Evolutionary conservation across 495 filamentous ascomycete genomes (phyloP).

Genomic region (Tricharina praecox): DNA sequence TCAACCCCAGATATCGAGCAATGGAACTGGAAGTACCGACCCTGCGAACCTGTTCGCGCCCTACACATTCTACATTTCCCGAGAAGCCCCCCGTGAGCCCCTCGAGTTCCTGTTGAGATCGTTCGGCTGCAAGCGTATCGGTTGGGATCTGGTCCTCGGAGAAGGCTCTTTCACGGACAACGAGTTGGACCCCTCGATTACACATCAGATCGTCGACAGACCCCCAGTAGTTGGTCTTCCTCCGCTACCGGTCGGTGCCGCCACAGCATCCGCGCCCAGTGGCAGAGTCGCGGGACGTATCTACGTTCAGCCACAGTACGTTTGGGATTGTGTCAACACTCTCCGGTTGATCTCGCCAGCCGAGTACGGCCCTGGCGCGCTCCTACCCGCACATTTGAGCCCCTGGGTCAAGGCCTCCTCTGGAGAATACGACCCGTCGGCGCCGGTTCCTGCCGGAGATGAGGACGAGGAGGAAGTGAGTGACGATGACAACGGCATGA

Average conservation of each 20-base stretch:
- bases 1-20: constrained; percentile 52
- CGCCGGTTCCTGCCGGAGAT: constrained; percentile 56
- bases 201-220: constrained; percentile 89
- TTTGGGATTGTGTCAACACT: constrained; percentile 91
- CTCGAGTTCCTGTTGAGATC: constrained; percentile 87
- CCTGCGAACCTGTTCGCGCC: constrained; percentile 58
- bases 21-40: constrained; percentile 34
- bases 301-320: constrained; percentile 93
- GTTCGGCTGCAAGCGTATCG: constrained; percentile 90
- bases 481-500: constrained; percentile 28
- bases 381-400: constrained; percentile 82
- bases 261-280: constrained; percentile 33
- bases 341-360: constrained; percentile 73
- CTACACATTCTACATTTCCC: constrained; percentile 81
- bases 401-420: constrained; percentile 80
- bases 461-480: constrained; percentile 59
- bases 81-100: constrained; percentile 78
- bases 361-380: constrained; percentile 74
- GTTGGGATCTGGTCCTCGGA: constrained; percentile 78
- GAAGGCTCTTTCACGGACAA: constrained; percentile 82
- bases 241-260: constrained; percentile 35
- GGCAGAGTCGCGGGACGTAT: constrained; percentile 69
- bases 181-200: constrained; percentile 72
- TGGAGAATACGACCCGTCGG: constrained; percentile 76
- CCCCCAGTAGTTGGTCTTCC: constrained; percentile 49